Base-by-base conservation (phyloP, 257 asterid species). In the Cordia subcordata region DNA sequence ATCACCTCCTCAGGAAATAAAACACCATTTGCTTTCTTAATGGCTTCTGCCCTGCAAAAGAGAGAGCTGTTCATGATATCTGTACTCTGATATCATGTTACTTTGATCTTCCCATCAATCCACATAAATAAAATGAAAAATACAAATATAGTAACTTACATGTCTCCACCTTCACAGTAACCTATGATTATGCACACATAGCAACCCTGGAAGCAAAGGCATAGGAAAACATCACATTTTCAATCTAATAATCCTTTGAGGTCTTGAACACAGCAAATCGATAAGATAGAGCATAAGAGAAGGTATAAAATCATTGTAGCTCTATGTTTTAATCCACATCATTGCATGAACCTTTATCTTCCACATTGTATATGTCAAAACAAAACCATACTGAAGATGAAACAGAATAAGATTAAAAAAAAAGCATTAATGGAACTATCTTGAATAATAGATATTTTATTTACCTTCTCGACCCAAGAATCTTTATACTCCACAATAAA, bases 381-480 rank as follows among this genome's bases (percentile, higher is more conserved):
- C 35, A 27, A 27, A 27, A 27, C 35, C 35, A 27, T 27, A 27
- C 35, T 27, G 35, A 27, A 27, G 35, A 6, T 27, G 35, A 27
- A 27, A 27, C 3, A 27, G 35, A 27, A n/a, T n/a, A 27, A 27
- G 35, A 27, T 27, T 27, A 6, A 6, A 27, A 27, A 27, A 27
- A 6, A 27, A 6, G 35, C 35, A 27, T 27, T 3, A 27, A 27
- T 1, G 35, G 3, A 42, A 42, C 47, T 11, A 42, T 42, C 10
- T 3, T 10, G 45, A 58, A 18, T n/a, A 53, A 57, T 35, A 23
- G 27, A 46, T 13, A 62, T 8, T 10, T 22, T 61, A 15, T 56
- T 63, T 66, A 84, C 97, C 97, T 90, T 90, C 79, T 90, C 97
- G 72, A 90, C 97, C 97, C 97, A 90, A 57, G 97, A 83, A 75